Conservation (phyloP, 345 rosid genomes). For the Stellera chamaejasme region DNA sequence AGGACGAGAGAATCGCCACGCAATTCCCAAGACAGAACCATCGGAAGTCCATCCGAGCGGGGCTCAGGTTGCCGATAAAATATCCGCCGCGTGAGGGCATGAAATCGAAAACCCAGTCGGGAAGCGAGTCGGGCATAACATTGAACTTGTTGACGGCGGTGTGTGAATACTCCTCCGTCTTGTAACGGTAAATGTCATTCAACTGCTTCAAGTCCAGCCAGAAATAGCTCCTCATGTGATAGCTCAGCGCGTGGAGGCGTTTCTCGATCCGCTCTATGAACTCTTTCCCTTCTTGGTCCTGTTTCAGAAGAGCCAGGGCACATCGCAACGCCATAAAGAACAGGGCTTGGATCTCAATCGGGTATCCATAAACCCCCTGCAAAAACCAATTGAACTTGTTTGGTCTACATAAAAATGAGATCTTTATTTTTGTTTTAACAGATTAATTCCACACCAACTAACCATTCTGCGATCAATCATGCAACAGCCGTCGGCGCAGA, state of each 20-base stretch:
- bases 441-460: no score
- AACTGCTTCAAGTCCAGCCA: conserved; percentile 62
- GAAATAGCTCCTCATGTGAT: conserved; percentile 55
- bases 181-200: conserved; percentile 54
- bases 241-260: conserved; percentile 58
- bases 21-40: conserved; percentile 70
- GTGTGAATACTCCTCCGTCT: conserved; percentile 61
- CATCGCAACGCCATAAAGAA: conserved; percentile 56
- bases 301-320: conserved; percentile 45
- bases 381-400: no score
- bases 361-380: conserved; percentile 57
- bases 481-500: conserved; percentile 80
- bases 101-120: conserved; percentile 64
- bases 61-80: conserved; percentile 62
- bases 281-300: conserved; percentile 49
- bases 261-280: conserved; percentile 40
- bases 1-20: conserved; percentile 46
- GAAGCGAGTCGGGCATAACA: conserved; percentile 58
- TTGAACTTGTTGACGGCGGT: conserved; percentile 63
- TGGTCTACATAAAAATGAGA: neutral
- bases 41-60: conserved; percentile 58
- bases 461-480: conserved; percentile 94
- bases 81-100: conserved; percentile 58
- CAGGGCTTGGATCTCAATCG: conserved; percentile 60
- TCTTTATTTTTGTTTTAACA: no score